Base-by-base conservation (phyloP, 2,329 filamentous ascomycete genomes). In the Periglandula ipomoeae region DNA sequence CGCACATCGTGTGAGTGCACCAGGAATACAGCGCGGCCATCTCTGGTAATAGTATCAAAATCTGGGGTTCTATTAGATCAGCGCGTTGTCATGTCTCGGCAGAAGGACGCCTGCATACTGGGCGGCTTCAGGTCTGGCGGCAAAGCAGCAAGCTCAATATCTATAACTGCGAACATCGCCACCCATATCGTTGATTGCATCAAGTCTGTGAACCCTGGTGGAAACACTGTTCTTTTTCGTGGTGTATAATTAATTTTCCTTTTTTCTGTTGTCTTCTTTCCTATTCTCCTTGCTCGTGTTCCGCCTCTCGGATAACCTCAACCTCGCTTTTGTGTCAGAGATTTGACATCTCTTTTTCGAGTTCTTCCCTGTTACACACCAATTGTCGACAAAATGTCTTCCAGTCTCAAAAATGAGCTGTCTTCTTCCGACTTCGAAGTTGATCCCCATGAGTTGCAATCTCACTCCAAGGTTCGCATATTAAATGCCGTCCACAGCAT, bases 341-440 rank as follows among this genome's bases (percentile, higher is more conserved):
- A 11, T 15, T 37, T 46, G 19, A 20, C 17, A 40, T 32, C n/a
- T 5, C 22, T 24, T 46, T 10, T 3, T 23, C n/a, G 6, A 13
- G 1, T 39, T 19, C 27, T 17, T 5, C 11, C 23, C 20, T 17
- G n/a, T 47, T 39, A 20, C 37, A 26, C 47, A 15, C 20, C 42
- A 17, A 50, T 48, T 49, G 50, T 47, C 43, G 46, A 10, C 24
- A 58, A 53, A 38, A 60, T 62, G 52, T 58, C 59, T 26, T 55
- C 56, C 38, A 57, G 56, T 22, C 55, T 60, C 40, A 75, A 75
- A 57, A 66, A 62, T 44, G 61, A 67, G 49, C 56, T 64, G 37
- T 68, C 69, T 32, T 59, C 67, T 44, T 75, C 75, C 50, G 71
- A 75, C 54, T 74, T 74, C 52, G 73, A 79, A 60, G 63, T 70